Evolutionary conservation across 2,329 filamentous ascomycete species (phyloP).

Genomic region (Sporothrix inflata): DNA sequence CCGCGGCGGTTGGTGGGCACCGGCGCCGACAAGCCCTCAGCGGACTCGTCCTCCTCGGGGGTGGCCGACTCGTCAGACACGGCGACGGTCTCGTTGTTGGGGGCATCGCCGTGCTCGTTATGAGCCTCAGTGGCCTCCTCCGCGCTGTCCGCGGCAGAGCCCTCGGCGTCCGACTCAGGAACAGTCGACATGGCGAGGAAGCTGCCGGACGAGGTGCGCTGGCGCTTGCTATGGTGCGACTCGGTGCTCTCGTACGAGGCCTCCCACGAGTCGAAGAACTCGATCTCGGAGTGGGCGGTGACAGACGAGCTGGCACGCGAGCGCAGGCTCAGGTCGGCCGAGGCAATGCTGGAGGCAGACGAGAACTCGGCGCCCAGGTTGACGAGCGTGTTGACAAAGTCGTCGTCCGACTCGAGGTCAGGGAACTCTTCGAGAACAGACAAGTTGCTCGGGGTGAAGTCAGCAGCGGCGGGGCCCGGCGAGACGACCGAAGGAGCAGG

Average conservation of each 20-base stretch:
- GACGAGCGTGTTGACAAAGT: conserved; percentile 75
- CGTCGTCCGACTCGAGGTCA: conserved; percentile 88
- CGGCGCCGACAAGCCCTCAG: conserved; percentile 43
- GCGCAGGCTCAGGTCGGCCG: conserved; percentile 51
- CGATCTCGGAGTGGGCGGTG: conserved; percentile 77
- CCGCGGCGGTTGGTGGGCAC: conserved; percentile 83
- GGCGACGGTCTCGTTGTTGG: conserved; percentile 39
- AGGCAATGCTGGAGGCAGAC: conserved; percentile 47
- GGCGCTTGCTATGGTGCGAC: conserved; percentile 62
- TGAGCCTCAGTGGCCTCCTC: conserved; percentile 42
- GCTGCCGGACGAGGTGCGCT: conserved; percentile 49
- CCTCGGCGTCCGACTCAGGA: conserved; percentile 14
- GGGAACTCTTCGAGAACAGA: conserved; percentile 83
- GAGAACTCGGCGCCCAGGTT: conserved; percentile 59
- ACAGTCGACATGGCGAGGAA: conserved; percentile 49
- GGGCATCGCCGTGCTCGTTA: conserved; percentile 25
- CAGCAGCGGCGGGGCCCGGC: conserved; percentile 51
- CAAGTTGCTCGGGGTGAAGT: conserved; percentile 63
- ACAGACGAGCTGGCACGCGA: conserved; percentile 68
- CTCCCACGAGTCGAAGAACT: conserved; percentile 72
- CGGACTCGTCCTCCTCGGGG: conserved; percentile 29
- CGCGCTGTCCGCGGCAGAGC: conserved; percentile 38
- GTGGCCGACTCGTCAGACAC: conserved; percentile 39
- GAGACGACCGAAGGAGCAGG: conserved; percentile 34
- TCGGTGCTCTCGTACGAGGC: conserved; percentile 59